Conservation (phyloP, 352 stramenopile species). For the Aphanomyces invadans region DNA sequence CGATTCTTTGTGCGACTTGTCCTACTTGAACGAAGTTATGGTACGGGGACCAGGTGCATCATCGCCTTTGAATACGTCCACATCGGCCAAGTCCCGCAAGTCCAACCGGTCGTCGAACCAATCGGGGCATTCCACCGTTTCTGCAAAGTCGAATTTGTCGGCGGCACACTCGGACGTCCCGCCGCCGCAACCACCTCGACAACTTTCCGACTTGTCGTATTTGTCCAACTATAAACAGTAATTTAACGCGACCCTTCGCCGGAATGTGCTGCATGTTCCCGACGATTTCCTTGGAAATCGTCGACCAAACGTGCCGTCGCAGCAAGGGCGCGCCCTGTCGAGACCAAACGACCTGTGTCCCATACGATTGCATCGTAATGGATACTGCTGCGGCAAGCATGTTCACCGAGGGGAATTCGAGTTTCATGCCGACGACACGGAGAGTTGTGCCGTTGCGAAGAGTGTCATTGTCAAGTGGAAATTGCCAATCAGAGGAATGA, state of each 20-base stretch:
- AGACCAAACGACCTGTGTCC: no score
- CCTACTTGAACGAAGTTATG: conserved; percentile 16
- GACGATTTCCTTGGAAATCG: no score
- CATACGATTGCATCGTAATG: no score
- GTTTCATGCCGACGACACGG: no score
- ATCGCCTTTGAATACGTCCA: neutral
- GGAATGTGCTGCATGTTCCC: no score
- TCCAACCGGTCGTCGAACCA: conserved; percentile 19
- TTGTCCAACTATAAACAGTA: conserved; percentile 23
- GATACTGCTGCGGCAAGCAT: no score
- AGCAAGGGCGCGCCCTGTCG: no score
- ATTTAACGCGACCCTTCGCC: neutral
- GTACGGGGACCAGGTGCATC: neutral
- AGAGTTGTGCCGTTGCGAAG: no score
- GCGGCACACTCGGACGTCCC: neutral
- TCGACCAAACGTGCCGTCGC: no score
- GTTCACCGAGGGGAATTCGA: no score
- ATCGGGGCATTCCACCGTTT: neutral
- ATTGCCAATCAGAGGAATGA: no score
- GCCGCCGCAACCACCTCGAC: neutral
- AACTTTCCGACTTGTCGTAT: conserved; percentile 21
- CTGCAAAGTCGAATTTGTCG: neutral
- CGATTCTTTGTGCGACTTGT: conserved; percentile 19
- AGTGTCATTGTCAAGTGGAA: no score
- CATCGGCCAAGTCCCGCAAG: neutral